Evolutionary conservation across 1,284 basidiomycete species (phyloP).

Genomic region (Meira nashicola): DNA sequence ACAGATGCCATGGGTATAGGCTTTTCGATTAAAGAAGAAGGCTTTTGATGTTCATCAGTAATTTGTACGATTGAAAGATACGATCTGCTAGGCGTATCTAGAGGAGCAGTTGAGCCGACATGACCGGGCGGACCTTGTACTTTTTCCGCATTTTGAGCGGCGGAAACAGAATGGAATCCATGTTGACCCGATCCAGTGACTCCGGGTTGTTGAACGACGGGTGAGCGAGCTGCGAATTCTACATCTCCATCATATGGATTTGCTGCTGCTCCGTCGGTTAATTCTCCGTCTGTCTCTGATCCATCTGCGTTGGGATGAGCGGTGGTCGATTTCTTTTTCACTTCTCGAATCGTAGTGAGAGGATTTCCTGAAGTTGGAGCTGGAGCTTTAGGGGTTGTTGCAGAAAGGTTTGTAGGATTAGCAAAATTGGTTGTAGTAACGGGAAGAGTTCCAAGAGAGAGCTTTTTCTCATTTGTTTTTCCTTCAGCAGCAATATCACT

Average conservation of each 20-base stretch:
- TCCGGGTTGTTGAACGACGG: constrained; percentile 12
- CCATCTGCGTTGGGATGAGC: constrained; percentile 1
- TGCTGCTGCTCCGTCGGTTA: constrained; percentile 27
- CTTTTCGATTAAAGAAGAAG: not conserved
- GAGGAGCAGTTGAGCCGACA: not conserved
- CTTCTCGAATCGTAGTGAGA: constrained; percentile 17
- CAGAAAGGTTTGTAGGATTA: not conserved
- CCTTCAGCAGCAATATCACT: constrained; percentile 7
- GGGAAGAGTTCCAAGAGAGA: constrained; percentile 29
- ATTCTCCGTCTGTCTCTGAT: constrained; percentile 20
- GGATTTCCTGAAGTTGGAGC: constrained; percentile 16
- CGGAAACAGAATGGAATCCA: not conserved
- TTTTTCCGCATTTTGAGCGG: too few species aligned
- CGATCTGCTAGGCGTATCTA: constrained; percentile 1
- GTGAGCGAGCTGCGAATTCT: constrained; percentile 37
- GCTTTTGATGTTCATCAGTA: not conserved
- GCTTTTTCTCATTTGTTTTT: constrained; percentile 12
- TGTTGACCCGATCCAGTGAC: not conserved
- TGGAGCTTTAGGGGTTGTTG: constrained; percentile 17
- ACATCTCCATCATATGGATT: constrained; percentile 47
- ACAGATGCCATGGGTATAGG: constrained; percentile 22
- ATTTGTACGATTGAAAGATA: not conserved
- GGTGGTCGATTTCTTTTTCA: constrained; percentile 18
- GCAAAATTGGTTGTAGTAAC: constrained; percentile 18
- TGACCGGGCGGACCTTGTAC: not conserved